Evolutionary conservation across 768 basidiomycete genomes (phyloP), one percentile per base, ranked within the genome.

Genomic region (Amanita subjunquillea): DNA sequence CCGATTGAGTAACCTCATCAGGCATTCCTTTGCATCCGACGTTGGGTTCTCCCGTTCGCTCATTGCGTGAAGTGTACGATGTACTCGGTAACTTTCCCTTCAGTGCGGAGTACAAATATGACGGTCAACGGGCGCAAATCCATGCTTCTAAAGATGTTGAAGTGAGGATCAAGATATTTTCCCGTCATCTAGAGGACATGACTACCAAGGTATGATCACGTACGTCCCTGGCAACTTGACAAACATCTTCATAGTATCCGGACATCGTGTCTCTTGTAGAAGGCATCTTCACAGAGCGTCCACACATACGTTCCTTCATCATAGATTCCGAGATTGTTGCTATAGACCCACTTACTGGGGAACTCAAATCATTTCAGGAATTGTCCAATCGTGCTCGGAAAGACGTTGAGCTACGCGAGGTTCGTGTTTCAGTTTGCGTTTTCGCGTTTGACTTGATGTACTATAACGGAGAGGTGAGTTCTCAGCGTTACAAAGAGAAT

Each of bases 371-470:
- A 2, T 95, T 95, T 64, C 93, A 95, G 62, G 87, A 91, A 45
- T 72, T 96, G 25, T 87, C 90, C 1, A 87, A 84, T 57, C 76
- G 92, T 52, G 83, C 90, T 6, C 81, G 87, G 45, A 92, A 93
- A 63, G 84, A 89, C 60, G 92, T 93, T 30, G 68, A 78, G 52
- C 65, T 90, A 5, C 73, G 76, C 54, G 80, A 92, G 59, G 77
- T 96, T 60, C 83, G 79, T 56, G 77, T 94, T 39, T 66, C 80
- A 23, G 89, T 95, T 1, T 85, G 85, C n/a, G 76, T 95, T 2
- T 94, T 79, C 64, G 85, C 79, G 0, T 96, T 95, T 65, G 93
- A 96, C 68, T 60, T 95, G 54, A 88, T 96, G 89, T 82, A 83
- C 60, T 69, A 91, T 44, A 83, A 95, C 65, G 84, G 79, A 55